phyloP scores from a whole-genome alignment of 768 basidiomycete genomes.

The Leccinum variicolor region DNA sequence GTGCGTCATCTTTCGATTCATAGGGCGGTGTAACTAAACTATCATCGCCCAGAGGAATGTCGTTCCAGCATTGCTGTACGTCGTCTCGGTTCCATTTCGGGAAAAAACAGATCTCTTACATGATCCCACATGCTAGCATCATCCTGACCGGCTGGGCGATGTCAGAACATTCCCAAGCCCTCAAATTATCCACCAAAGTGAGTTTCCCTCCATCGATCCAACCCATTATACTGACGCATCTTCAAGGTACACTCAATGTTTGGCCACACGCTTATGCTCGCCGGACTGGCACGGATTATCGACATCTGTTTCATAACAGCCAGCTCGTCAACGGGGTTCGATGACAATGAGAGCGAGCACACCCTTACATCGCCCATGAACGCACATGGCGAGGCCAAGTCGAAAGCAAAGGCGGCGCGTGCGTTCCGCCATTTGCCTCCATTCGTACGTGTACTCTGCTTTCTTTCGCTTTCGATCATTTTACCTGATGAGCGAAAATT shows the following conservation, averaged over 20 bases:
- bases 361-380: conserved; percentile 47
- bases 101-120: neutral
- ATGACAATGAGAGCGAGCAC: conserved; percentile 66
- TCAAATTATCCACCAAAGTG: conserved; percentile 83
- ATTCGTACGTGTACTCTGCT: conserved; percentile 57
- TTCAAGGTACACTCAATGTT: conserved; percentile 76
- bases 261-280: conserved; percentile 82
- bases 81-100: neutral
- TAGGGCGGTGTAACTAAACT: neutral
- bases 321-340: conserved; percentile 24
- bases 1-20: conserved; percentile 32
- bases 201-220: neutral
- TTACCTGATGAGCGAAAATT: conserved; percentile 1
- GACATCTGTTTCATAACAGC: conserved; percentile 79
- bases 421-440: conserved; percentile 88
- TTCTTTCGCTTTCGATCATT: neutral
- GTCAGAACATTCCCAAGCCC: conserved; percentile 82
- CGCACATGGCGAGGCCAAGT: conserved; percentile 14
- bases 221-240: neutral
- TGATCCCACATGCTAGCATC: conserved; percentile 44
- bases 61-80: conserved; percentile 79
- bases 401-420: conserved; percentile 39
- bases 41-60: conserved; percentile 55
- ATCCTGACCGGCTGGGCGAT: conserved; percentile 94
- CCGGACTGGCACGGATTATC: conserved; percentile 73